phyloP scores from a whole-genome alignment of 345 rosid species.

The Melaleuca quinquenervia region DNA sequence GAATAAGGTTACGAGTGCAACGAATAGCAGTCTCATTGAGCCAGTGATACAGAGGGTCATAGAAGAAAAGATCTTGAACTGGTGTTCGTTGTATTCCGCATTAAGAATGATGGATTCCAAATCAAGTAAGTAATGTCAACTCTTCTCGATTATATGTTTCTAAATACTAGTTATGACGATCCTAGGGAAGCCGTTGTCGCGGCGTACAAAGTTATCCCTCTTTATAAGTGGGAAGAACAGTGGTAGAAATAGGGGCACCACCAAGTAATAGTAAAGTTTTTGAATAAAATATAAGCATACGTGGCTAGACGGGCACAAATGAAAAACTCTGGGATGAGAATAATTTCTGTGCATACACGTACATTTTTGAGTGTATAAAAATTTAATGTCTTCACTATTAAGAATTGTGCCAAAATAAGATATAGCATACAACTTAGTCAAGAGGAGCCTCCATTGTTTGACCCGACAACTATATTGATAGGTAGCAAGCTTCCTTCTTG shows the following conservation, averaged over 20 bases:
- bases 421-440: neutral
- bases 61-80: too few species aligned
- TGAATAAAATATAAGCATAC: neutral
- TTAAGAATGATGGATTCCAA: too few species aligned
- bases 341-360: neutral
- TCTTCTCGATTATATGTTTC: too few species aligned
- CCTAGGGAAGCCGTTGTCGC: too few species aligned
- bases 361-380: neutral
- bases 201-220: neutral
- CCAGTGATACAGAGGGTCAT: too few species aligned
- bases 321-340: neutral
- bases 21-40: too few species aligned
- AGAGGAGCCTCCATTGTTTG: slow-evolving; percentile 48
- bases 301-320: neutral
- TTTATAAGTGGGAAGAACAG: neutral
- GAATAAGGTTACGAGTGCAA: too few species aligned
- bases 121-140: too few species aligned
- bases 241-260: neutral
- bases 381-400: neutral
- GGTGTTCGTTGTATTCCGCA: too few species aligned
- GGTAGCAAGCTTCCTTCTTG: slow-evolving; percentile 67
- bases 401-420: neutral
- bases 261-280: neutral
- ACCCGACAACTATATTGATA: slow-evolving; percentile 58
- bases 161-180: too few species aligned